Conservation (phyloP, 352 stramenopile genomes). For the Phytophthora parvispora region DNA sequence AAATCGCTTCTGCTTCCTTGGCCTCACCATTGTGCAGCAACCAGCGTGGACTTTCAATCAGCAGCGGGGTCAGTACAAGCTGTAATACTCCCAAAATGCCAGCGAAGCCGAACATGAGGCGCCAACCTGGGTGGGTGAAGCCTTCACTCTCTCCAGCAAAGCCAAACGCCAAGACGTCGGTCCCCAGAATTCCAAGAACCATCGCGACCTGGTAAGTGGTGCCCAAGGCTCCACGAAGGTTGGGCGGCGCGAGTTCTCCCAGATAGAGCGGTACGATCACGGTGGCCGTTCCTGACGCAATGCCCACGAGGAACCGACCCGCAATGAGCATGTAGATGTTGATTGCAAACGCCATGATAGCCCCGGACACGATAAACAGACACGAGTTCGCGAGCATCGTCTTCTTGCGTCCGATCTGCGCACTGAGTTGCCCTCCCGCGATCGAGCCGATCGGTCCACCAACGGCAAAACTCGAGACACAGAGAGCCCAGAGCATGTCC, state of each 20-base stretch:
- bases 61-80: conserved; percentile 52
- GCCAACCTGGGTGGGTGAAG: conserved; percentile 61
- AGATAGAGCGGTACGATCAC: conserved; percentile 81
- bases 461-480: conserved; percentile 70
- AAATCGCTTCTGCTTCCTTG: conserved; percentile 62
- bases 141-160: conserved; percentile 64
- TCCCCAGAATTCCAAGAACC: conserved; percentile 64
- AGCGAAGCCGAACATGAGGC: conserved; percentile 75
- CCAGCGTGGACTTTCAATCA: conserved; percentile 80
- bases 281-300: conserved; percentile 70
- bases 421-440: conserved; percentile 55
- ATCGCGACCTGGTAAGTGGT: conserved; percentile 80
- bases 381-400: conserved; percentile 62
- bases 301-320: conserved; percentile 75
- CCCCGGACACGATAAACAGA: conserved; percentile 62
- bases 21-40: conserved; percentile 65
- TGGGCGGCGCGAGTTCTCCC: conserved; percentile 72
- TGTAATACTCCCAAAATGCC: conserved; percentile 63
- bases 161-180: conserved; percentile 60
- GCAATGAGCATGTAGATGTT: conserved; percentile 81
- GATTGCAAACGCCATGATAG: conserved; percentile 61
- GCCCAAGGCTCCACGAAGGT: conserved; percentile 68
- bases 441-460: conserved; percentile 72
- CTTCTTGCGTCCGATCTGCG: conserved; percentile 62
- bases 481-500: conserved; percentile 67